Conservation (phyloP, 768 basidiomycete genomes). For the Cyathus striatus region DNA sequence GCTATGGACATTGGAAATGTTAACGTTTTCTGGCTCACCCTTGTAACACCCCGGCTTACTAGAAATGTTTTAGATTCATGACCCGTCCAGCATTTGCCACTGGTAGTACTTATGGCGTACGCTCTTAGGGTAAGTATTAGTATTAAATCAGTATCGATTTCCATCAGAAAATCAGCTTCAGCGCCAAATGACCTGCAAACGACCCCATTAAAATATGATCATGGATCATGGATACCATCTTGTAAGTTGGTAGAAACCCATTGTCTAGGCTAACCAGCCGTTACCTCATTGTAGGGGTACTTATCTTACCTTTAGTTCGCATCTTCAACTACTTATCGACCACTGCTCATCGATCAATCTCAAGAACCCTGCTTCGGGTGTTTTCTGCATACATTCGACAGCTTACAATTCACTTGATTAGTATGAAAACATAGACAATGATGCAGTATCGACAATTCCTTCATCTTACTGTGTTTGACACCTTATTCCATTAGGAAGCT, state of each 20-base stretch:
- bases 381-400: conserved; percentile 92
- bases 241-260: no score
- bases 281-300: no score
- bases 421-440: conserved; percentile 86
- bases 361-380: conserved; percentile 92
- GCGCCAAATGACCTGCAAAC: conserved; percentile 77
- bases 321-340: conserved; percentile 84
- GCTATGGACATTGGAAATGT: no score
- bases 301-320: conserved; percentile 84
- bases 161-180: conserved; percentile 74
- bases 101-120: no score
- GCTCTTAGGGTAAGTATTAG: no score
- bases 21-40: not conserved
- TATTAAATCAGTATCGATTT: no score
- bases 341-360: conserved; percentile 82
- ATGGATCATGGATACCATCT: no score
- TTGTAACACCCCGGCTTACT: no score
- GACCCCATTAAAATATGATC: no score
- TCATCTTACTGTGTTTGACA: not conserved
- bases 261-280: no score
- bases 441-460: conserved; percentile 32
- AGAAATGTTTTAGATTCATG: conserved; percentile 91
- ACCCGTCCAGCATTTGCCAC: no score
- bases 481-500: conserved; percentile 54
- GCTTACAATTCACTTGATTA: conserved; percentile 88